Evolutionary conservation across 805 yeast genomes (phyloP).

Genomic region (Ogataea polymorpha): DNA sequence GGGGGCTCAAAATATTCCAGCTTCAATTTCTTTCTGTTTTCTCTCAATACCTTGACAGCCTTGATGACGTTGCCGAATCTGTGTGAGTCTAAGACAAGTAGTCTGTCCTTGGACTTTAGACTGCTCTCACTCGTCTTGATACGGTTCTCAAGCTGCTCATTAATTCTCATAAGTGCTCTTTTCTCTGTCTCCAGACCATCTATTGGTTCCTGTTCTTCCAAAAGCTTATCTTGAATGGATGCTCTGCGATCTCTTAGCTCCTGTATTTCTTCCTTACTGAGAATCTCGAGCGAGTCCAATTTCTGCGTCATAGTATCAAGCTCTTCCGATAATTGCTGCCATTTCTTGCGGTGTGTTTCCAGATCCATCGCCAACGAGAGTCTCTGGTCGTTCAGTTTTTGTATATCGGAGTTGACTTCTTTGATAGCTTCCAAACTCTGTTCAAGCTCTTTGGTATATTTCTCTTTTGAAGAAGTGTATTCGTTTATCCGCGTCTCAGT

Average conservation of each 20-base stretch:
- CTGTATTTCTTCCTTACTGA: constrained; percentile 20
- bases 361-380: constrained; percentile 35
- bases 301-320: constrained; percentile 11
- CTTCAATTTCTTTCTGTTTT: constrained; percentile 28
- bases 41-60: constrained; percentile 43
- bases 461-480: constrained; percentile 8
- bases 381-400: constrained; percentile 32
- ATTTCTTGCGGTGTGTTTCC: constrained; percentile 34
- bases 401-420: constrained; percentile 24
- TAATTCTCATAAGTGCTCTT: constrained; percentile 8
- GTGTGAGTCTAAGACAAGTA: constrained; percentile 41
- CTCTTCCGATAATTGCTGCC: constrained; percentile 28
- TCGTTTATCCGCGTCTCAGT: constrained; percentile 15
- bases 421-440: constrained; percentile 11
- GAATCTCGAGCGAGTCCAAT: constrained; percentile 12
- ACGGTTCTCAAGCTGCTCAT: constrained; percentile 18
- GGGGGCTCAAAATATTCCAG: constrained; percentile 71
- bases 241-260: constrained; percentile 26
- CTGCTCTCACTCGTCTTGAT: constrained; percentile 16
- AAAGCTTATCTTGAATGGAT: constrained; percentile 22
- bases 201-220: constrained; percentile 19
- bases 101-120: constrained; percentile 47
- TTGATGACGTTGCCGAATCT: constrained; percentile 27
- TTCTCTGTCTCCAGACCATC: constrained; percentile 16
- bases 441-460: constrained; percentile 5